Evolutionary conservation across 2,329 filamentous ascomycete genomes (phyloP).

Genomic region (Penicillium brevicompactum): DNA sequence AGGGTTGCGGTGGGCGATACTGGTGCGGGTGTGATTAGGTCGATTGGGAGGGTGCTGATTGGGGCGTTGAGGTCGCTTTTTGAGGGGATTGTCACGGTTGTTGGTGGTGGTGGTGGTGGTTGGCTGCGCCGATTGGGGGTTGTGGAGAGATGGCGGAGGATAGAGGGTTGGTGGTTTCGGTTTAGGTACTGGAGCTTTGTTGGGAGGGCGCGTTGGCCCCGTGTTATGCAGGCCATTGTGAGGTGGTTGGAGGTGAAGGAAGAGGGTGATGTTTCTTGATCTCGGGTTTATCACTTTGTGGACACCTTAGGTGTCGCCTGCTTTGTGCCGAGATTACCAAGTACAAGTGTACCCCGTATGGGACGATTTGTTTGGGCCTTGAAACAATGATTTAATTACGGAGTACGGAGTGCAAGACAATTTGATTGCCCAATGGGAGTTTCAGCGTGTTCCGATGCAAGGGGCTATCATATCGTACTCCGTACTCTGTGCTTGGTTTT

Average conservation of each 20-base stretch:
- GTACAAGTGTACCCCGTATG: too few relatives aligned
- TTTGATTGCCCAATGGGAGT: too few relatives aligned
- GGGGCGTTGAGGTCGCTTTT: conserved; percentile 67
- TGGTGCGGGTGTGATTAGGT: conserved; percentile 64
- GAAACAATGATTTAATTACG: too few relatives aligned
- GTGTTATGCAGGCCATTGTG: conserved; percentile 15
- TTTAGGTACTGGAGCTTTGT: not conserved
- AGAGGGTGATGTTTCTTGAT: too few relatives aligned
- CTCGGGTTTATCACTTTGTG: too few relatives aligned
- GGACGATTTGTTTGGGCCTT: too few relatives aligned
- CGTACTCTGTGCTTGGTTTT: too few relatives aligned
- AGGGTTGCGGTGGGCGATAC: conserved; percentile 47
- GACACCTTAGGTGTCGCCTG: too few relatives aligned
- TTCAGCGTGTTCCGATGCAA: too few relatives aligned
- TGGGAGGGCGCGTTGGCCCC: conserved; percentile 9
- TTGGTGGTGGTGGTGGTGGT: conserved; percentile 11
- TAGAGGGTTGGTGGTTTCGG: not conserved
- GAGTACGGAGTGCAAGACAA: too few relatives aligned
- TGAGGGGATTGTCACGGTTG: conserved; percentile 10
- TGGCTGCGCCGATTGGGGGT: conserved; percentile 9
- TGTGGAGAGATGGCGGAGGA: conserved; percentile 16
- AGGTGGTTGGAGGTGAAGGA: not conserved
- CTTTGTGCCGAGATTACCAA: too few relatives aligned
- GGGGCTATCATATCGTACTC: too few relatives aligned
- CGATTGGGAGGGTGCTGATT: conserved; percentile 69